These are phyloP conservation scores for Ascocoryne sarcoides DNA, from an alignment of 2,329 filamentous ascomycete genomes.

Conservation along the genomic window DNA sequence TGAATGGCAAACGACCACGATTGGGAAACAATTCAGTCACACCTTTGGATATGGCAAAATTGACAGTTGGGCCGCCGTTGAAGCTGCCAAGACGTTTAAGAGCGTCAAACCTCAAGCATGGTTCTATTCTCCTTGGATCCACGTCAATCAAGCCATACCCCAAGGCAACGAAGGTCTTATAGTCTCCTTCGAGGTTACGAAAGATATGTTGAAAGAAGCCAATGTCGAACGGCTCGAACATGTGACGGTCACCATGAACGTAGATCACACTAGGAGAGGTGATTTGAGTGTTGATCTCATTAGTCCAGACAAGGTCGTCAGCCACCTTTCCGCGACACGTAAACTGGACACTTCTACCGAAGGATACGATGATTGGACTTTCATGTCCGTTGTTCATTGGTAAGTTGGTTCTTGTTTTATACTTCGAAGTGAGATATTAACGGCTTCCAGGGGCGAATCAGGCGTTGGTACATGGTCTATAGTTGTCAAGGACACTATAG, in stretches of 20 bases:
- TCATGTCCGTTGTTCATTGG: conserved; percentile 98
- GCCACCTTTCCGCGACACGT: conserved; percentile 72
- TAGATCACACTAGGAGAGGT: conserved; percentile 77
- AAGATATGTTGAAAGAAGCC: conserved; percentile 68
- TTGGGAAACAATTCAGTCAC: conserved; percentile 85
- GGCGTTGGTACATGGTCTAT: conserved; percentile 88
- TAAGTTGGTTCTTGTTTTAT: conserved; percentile 35
- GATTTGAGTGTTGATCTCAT: conserved; percentile 88
- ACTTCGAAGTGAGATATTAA: conserved; percentile 24
- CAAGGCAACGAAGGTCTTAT: conserved; percentile 74
- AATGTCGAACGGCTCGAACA: conserved; percentile 87
- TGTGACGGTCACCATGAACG: conserved; percentile 95
- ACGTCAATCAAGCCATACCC: conserved; percentile 77
- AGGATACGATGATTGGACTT: conserved; percentile 94
- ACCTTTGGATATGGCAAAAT: conserved; percentile 94
- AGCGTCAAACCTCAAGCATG: conserved; percentile 92
- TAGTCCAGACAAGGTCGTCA: conserved; percentile 73
- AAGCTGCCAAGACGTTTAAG: conserved; percentile 76
- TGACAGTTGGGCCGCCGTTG: conserved; percentile 76
- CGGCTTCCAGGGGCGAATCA: conserved; percentile 62
- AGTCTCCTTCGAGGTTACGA: conserved; percentile 73
- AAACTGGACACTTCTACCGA: conserved; percentile 53
- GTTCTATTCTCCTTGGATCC: conserved; percentile 89
- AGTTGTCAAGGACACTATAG: conserved; percentile 72
- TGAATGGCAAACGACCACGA: conserved; percentile 73